Conservation (phyloP, 2,329 filamentous ascomycete genomes). For the Paecilomyces variotii region DNA sequence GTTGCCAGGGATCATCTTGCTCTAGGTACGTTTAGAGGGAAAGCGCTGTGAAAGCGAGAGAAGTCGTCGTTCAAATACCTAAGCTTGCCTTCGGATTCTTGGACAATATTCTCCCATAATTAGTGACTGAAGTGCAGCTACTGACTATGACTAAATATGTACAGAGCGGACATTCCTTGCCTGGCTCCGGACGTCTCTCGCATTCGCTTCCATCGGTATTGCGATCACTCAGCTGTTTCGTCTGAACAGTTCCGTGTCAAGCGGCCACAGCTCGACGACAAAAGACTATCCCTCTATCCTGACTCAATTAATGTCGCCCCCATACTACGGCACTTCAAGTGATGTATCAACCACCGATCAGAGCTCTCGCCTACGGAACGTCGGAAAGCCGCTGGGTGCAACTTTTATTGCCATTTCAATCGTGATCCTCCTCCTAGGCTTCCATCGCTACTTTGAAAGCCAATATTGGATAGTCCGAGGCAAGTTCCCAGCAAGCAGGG, state of each 20-base stretch:
- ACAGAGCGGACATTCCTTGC: conserved; percentile 60
- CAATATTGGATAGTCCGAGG: conserved; percentile 61
- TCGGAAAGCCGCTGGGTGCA: conserved; percentile 55
- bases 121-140: background rate
- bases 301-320: conserved; percentile 14
- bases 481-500: conserved; percentile 57
- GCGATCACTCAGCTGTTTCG: conserved; percentile 60
- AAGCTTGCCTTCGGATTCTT: too few species aligned
- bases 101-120: too few species aligned
- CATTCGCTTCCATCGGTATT: conserved; percentile 59
- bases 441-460: conserved; percentile 59
- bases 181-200: conserved; percentile 58
- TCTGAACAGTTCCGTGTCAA: conserved; percentile 44
- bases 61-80: background rate
- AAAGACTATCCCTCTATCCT: conserved; percentile 13
- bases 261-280: conserved; percentile 7
- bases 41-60: background rate
- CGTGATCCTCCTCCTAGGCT: conserved; percentile 53
- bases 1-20: conserved; percentile 59
- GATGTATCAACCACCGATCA: conserved; percentile 10
- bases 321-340: conserved; percentile 9
- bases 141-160: background rate
- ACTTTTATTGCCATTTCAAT: conserved; percentile 57
- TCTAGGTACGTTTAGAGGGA: conserved; percentile 40
- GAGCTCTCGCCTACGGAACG: conserved; percentile 34